These are phyloP conservation scores for Lizonia empirigonia DNA, from an alignment of 2,329 filamentous ascomycete genomes.

Conservation along the genomic window DNA sequence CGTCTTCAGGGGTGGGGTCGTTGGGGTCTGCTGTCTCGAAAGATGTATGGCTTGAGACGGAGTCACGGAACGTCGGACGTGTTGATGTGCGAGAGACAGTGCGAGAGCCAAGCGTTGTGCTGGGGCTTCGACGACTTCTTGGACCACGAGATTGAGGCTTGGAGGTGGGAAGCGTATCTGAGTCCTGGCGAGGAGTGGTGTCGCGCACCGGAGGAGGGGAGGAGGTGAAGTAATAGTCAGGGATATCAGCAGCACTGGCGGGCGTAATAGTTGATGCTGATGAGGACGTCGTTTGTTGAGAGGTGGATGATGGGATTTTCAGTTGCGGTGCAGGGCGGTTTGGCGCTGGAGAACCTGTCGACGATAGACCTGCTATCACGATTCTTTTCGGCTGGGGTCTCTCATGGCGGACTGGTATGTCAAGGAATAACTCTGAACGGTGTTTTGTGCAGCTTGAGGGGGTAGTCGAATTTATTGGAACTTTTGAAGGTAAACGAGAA, in stretches of 20 bases:
- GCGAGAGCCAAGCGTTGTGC: conserved; percentile 27
- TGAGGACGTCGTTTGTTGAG: conserved; percentile 20
- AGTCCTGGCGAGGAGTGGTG: conserved; percentile 7
- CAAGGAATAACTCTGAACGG: conserved; percentile 38
- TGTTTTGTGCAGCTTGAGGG: conserved; percentile 9
- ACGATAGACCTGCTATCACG: conserved; percentile 5
- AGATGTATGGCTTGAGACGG: conserved; percentile 49
- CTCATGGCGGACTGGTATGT: conserved; percentile 41
- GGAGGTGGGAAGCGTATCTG: conserved; percentile 4
- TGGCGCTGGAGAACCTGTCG: conserved; percentile 19
- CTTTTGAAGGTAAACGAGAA: conserved; percentile 26
- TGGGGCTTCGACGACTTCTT: conserved; percentile 21
- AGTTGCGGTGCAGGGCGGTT: conserved; percentile 9
- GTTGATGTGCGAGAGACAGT: conserved; percentile 37
- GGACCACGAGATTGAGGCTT: background rate
- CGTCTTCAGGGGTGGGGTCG: conserved; percentile 55
- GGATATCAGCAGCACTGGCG: conserved; percentile 38
- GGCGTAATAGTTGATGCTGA: conserved; percentile 32
- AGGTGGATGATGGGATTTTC: conserved; percentile 18
- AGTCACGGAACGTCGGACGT: conserved; percentile 36
- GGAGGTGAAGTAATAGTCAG: conserved; percentile 47
- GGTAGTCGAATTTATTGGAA: conserved; percentile 31
- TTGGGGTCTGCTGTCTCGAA: conserved; percentile 55
- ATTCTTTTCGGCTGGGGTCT: conserved; percentile 30
- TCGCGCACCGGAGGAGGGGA: conserved; percentile 21